These are phyloP conservation scores for Mrakiaceae sp. DNA, from an alignment of 1,284 basidiomycete species.

Conservation along the genomic window DNA sequence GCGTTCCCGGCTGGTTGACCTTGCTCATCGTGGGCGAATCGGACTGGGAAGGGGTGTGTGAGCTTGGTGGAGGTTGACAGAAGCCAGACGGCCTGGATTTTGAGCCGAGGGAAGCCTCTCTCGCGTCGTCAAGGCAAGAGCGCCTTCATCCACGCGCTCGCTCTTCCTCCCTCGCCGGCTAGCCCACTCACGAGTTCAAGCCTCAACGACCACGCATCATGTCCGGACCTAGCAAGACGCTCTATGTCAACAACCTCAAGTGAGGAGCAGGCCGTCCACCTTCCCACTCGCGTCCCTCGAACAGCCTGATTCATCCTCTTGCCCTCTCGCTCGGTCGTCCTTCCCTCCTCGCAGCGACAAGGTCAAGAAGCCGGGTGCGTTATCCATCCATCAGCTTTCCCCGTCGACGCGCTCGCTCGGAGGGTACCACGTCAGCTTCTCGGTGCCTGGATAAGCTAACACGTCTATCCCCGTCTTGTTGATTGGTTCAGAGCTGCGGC, in stretches of 20 bases:
- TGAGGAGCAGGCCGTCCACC: not conserved
- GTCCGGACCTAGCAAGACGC: slow-evolving; percentile 64
- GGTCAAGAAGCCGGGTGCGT: slow-evolving; percentile 67
- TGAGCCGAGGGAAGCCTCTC: too few species aligned
- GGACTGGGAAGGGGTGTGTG: not conserved
- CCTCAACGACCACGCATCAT: slow-evolving; percentile 1
- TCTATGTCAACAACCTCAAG: slow-evolving; percentile 92
- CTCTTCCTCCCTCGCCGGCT: too few species aligned
- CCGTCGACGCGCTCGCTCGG: not conserved
- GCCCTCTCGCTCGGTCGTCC: not conserved
- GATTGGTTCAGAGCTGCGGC: slow-evolving; percentile 50
- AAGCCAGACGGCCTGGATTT: not conserved
- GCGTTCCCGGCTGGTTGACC: slow-evolving; percentile 27
- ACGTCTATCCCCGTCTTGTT: not conserved
- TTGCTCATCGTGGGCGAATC: not conserved
- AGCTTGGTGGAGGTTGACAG: not conserved
- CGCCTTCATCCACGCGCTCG: too few species aligned
- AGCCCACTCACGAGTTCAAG: too few species aligned
- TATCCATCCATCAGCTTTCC: not conserved
- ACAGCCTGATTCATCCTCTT: not conserved
- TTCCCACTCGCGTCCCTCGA: not conserved
- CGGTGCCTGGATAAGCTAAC: not conserved
- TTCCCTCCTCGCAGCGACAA: slow-evolving; percentile 43
- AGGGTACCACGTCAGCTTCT: not conserved
- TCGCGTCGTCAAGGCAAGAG: too few species aligned